Conservation (phyloP, 2,329 filamentous ascomycete genomes). For the Alternaria atra region DNA sequence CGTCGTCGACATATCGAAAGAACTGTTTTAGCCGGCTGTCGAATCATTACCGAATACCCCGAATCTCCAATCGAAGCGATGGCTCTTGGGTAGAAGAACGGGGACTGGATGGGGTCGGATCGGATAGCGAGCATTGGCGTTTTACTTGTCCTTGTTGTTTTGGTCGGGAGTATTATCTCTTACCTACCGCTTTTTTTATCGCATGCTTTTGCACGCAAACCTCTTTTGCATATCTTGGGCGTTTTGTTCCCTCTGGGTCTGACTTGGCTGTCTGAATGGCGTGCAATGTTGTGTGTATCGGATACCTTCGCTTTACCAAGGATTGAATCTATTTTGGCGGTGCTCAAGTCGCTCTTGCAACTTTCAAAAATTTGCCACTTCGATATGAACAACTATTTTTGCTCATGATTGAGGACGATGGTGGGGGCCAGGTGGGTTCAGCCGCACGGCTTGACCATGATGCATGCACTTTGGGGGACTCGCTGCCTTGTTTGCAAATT, state of each 20-base stretch:
- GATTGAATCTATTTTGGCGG: neutral
- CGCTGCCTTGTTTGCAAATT: neutral
- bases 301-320: constrained; percentile 7
- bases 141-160: constrained; percentile 1
- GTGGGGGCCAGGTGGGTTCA: neutral
- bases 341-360: neutral
- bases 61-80: neutral
- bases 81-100: neutral
- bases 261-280: neutral
- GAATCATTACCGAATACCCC: neutral
- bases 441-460: neutral
- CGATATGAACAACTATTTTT: neutral
- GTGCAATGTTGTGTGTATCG: neutral
- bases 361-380: neutral
- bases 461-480: neutral
- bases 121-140: constrained; percentile 6
- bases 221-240: constrained; percentile 14
- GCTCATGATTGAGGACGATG: neutral
- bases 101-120: neutral
- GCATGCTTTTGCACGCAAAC: neutral
- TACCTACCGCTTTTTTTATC: neutral
- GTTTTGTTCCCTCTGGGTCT: constrained; percentile 4
- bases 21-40: neutral
- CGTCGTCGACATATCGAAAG: neutral
- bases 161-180: neutral